Percentiles rank a stretch among this genome's conserved stretches.
Evolutionary conservation across 805 yeast species (phyloP).

Genomic region (Schizosaccharomyces pombe): ASM294v3 CU329670.1:4086501-4087000

Average conservation of each 20-base stretch:
- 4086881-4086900: slow-evolving; percentile 50
- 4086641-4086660: slow-evolving; percentile 31
- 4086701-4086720: slow-evolving; percentile 49
- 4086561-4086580: slow-evolving; percentile 74
- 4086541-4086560: slow-evolving; percentile 55
- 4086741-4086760: slow-evolving; percentile 58
- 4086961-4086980: slow-evolving; percentile 59
- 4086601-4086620: slow-evolving; percentile 31
- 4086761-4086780: slow-evolving; percentile 81
- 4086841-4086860: slow-evolving; percentile 38
- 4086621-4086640: slow-evolving; percentile 44
- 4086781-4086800: slow-evolving; percentile 20
- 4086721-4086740: slow-evolving; percentile 49
- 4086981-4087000: slow-evolving; percentile 63
- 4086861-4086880: slow-evolving; percentile 44
- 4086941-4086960: slow-evolving; percentile 50
- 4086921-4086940: slow-evolving; percentile 20
- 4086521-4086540: slow-evolving; percentile 40
- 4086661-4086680: slow-evolving; percentile 46
- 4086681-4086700: slow-evolving; percentile 36
- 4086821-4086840: slow-evolving; percentile 64
- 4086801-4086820: slow-evolving; percentile 34
- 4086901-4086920: slow-evolving; percentile 40
- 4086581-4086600: slow-evolving; percentile 76
- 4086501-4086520: slow-evolving; percentile 29